Conservation (phyloP, 371 early-diverging fungal genomes). For the Lichtheimia ornata region DNA sequence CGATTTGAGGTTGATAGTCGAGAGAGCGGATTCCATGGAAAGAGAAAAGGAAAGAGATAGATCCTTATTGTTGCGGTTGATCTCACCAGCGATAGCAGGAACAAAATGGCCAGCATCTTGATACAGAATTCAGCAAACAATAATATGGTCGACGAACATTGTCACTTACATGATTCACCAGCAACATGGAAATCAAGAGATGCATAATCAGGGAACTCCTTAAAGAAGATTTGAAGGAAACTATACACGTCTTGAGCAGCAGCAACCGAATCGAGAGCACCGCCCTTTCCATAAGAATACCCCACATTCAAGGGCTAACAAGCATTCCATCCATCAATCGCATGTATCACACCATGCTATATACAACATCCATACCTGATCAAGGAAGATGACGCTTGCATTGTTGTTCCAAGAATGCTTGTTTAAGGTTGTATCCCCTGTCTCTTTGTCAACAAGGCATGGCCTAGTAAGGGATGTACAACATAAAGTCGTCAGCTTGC, state of each 20-base stretch:
- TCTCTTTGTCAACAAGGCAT: slow-evolving; percentile 64
- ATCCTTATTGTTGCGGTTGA: slow-evolving; percentile 34
- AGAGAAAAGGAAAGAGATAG: too few species aligned
- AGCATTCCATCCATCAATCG: too few species aligned
- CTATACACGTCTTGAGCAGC: slow-evolving; percentile 78
- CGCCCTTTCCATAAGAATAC: slow-evolving; percentile 67
- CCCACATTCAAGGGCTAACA: slow-evolving; percentile 71
- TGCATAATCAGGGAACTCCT: slow-evolving; percentile 57
- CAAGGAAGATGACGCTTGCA: slow-evolving; percentile 75
- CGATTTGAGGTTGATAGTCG: slow-evolving; percentile 71
- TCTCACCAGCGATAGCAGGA: slow-evolving; percentile 75
- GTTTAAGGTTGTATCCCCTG: slow-evolving; percentile 55
- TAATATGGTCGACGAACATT: not conserved
- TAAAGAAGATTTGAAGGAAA: slow-evolving; percentile 70
- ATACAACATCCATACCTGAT: slow-evolving; percentile 52
- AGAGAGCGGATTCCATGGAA: slow-evolving; percentile 21
- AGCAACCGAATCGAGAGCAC: slow-evolving; percentile 53
- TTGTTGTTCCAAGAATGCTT: slow-evolving; percentile 71
- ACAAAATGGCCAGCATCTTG: slow-evolving; percentile 78
- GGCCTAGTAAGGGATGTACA: slow-evolving; percentile 40
- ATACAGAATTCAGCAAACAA: not conserved
- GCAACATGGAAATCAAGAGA: slow-evolving; percentile 64
- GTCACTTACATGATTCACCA: slow-evolving; percentile 48
- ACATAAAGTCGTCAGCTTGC: not conserved
- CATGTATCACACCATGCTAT: too few species aligned